phyloP scores from a whole-genome alignment of 257 asterid species.

The Osmanthus fragrans region DNA sequence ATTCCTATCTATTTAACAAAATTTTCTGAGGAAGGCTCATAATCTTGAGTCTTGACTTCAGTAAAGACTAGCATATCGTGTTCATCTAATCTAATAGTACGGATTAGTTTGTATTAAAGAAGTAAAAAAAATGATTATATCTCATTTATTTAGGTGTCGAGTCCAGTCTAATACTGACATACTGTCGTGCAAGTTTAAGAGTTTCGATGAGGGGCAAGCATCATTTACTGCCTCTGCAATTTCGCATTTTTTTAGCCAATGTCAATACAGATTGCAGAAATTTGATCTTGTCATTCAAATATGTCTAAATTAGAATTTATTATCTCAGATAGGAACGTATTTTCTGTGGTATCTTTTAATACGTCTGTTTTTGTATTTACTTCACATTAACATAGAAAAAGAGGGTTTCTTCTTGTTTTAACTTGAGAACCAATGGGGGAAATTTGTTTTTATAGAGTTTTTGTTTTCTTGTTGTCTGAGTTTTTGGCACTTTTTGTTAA shows the following conservation, averaged over 20 bases:
- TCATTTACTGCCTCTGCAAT: slow-evolving; percentile 13
- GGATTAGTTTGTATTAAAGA: too few species aligned
- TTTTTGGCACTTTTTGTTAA: slow-evolving; percentile 4
- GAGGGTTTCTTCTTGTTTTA: slow-evolving; percentile 10
- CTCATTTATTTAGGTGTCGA: too few species aligned
- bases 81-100: too few species aligned
- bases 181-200: too few species aligned
- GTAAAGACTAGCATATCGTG: not conserved
- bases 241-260: not conserved
- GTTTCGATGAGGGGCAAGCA: not conserved
- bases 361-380: slow-evolving; percentile 10
- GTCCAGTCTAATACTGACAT: too few species aligned
- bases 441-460: slow-evolving; percentile 5
- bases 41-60: not conserved
- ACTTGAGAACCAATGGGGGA: not conserved
- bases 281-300: slow-evolving; percentile 1
- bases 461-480: slow-evolving; percentile 28
- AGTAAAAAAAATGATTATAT: not conserved
- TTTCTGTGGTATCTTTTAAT: not conserved
- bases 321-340: not conserved
- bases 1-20: not conserved
- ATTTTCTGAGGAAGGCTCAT: not conserved
- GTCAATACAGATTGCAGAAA: not conserved
- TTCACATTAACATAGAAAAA: not conserved
- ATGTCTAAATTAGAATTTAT: not conserved